phyloP scores from a whole-genome alignment of 1,284 basidiomycete genomes.

The Phlebopus sp. region DNA sequence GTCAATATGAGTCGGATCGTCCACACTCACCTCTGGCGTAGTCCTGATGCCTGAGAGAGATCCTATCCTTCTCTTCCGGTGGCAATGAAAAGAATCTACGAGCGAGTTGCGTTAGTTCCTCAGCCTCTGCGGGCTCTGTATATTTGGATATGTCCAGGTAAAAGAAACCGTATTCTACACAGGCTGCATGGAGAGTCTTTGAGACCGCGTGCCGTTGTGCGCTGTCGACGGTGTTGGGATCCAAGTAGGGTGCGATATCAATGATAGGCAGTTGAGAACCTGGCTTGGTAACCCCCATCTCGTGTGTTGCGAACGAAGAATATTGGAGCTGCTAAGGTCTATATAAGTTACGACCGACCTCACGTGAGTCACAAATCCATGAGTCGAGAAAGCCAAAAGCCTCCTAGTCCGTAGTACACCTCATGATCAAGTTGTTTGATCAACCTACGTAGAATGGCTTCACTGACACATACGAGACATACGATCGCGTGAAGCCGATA shows the following conservation, averaged over 20 bases:
- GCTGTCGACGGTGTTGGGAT: constrained; percentile 15
- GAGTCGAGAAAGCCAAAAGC: too few species aligned
- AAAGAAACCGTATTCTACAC: constrained; percentile 81
- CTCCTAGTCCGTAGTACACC: too few species aligned
- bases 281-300: constrained; percentile 11
- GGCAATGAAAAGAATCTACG: constrained; percentile 70
- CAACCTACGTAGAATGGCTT: too few species aligned
- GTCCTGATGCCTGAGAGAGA: constrained; percentile 66
- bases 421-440: too few species aligned
- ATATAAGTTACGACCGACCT: too few species aligned
- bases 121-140: constrained; percentile 55
- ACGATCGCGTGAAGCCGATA: too few species aligned
- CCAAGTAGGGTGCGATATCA: constrained; percentile 54
- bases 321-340: background rate
- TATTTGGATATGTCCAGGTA: constrained; percentile 72
- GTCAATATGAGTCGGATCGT: background rate
- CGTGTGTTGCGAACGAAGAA: background rate
- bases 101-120: constrained; percentile 61
- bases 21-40: constrained; percentile 62
- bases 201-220: constrained; percentile 42
- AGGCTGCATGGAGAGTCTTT: constrained; percentile 67
- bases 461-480: too few species aligned
- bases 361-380: too few species aligned
- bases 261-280: constrained; percentile 41
- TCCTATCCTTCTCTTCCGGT: constrained; percentile 69